Evolutionary conservation across 306 rosid species (phyloP), one percentile per base, ranked within the genome.

Genomic region (Sophora flavescens): DNA sequence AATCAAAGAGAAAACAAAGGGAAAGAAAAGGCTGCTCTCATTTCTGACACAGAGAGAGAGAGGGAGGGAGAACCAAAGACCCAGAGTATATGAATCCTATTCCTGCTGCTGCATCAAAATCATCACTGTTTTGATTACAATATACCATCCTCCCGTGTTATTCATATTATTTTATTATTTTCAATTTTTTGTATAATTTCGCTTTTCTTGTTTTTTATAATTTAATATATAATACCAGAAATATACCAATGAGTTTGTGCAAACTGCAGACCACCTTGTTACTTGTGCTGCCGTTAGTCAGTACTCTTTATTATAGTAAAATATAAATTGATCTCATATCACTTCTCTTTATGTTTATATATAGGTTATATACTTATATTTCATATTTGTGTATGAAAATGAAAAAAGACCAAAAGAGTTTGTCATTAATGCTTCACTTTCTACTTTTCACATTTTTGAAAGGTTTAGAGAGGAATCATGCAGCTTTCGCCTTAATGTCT

Each of bases 161-260:
- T 83, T 84, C 68, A 62, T 85, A 87, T 91, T 87, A 65, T 89
- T 89, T 87, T 85, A 80, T 88, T 87, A 54, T 83, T 88, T 87
- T 50, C 44, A 85, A 75, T 67, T 85, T 87, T 75, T 82, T 89
- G 91, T 84, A 84, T 74, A 87, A 88, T 82, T 81, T 76, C 28
- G 59, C 74, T 57, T 77, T 62, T 83, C 68, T 66, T 32, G 54
- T 77, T 86, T 48, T 44, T 53, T 71, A 54, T 35, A 79, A n/a
- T n/a, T n/a, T n/a, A n/a, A n/a, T n/a, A n/a, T n/a, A n/a, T n/a
- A 0, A 22, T 83, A 87, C 87, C 82, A 66, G 60, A 75, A 68
- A 84, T 76, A 82, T 78, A 82, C 84, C 83, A 79, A 78, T 80
- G 88, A 81, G 88, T 87, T 87, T 87, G 86, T 82, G 88, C 89